Evolutionary conservation across 768 basidiomycete genomes (phyloP).

Genomic region (Leccinellum luteum): DNA sequence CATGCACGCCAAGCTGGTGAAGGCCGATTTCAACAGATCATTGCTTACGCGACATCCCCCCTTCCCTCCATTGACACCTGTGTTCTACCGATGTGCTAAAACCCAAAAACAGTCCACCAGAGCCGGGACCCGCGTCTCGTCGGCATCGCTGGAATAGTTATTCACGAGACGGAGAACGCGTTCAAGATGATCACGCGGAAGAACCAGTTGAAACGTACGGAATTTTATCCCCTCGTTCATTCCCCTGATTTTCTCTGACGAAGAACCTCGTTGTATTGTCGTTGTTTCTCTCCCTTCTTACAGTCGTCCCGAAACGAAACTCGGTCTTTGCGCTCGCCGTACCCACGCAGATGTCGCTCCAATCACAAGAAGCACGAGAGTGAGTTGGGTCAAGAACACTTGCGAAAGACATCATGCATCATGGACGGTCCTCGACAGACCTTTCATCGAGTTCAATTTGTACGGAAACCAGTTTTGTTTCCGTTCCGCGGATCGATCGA

Average conservation of each 20-base stretch:
- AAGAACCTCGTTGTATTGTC: not conserved
- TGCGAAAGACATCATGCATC: not conserved
- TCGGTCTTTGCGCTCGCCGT: conserved; percentile 71
- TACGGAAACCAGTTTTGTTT: conserved; percentile 87
- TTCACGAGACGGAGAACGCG: conserved; percentile 86
- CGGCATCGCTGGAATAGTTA: conserved; percentile 75
- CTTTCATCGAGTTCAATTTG: conserved; percentile 73
- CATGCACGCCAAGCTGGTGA: conserved; percentile 83
- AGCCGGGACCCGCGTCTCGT: conserved; percentile 77
- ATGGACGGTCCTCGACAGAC: conserved; percentile 58
- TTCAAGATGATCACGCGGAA: conserved; percentile 73
- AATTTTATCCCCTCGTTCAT: not conserved
- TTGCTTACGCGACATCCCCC: conserved; percentile 44
- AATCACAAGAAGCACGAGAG: conserved; percentile 1
- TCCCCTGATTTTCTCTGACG: not conserved
- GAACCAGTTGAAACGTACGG: conserved; percentile 66
- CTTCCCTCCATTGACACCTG: no score
- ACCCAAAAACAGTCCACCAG: no score
- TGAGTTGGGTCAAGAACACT: not conserved
- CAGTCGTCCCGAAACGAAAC: conserved; percentile 65
- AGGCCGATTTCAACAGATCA: conserved; percentile 87
- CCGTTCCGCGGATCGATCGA: conserved; percentile 76
- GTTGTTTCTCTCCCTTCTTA: not conserved
- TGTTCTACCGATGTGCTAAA: no score
- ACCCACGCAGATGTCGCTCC: not conserved